Evolutionary conservation across 805 yeast species (phyloP), one percentile per base, ranked within the genome.

Genomic region (Kodamaea fukazawae): DNA sequence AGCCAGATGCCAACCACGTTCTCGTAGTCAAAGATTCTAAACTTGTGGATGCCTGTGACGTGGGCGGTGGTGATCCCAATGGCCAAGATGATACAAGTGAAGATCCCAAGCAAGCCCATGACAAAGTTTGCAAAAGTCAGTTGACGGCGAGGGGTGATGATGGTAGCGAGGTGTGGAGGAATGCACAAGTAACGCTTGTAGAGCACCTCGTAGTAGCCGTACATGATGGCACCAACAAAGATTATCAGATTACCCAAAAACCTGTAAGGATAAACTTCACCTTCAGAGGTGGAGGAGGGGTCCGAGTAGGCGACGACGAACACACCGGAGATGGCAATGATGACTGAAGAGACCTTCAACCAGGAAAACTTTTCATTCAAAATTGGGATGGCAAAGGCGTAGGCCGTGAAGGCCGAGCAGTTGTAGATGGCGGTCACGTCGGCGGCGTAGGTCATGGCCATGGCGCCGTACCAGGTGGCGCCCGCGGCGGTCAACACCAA

Each of bases 341-440:
- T 47, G 12, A 88, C 96, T n/a, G 89, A 77, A 20, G 69, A 53
- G 7, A 78, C 70, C 58, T 88, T 87, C 37, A 76, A 53, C 68
- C 77, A 69, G 3, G 81, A 75, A 51, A 86, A 78, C 34, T 61
- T 65, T 53, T 88, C 96, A 25, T 76, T 65, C 36, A 88, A 66
- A 14, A 88, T 60, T 1, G 89, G 86, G 18, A 88, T 80, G 3
- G 95, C 87, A 61, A 88, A 87, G 11, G 86, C 76, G 54, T 88
- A 82, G 0, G 96, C 96, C 3, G 90, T 83, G 58, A 88, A 88
- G 0, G 96, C 95, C 11, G 91, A 82, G 57, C 93, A 86, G 64
- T 88, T 87, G 64, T 87, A 88, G 44, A 87, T 87, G 3, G 96
- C 96, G 2, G 96, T 88, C 27, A 88, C 83, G 53, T 88, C 96